Evolutionary conservation across 495 filamentous ascomycete species (phyloP), one percentile per base, ranked within the genome.

Genomic region (Hypoxylon subgilvum): DNA sequence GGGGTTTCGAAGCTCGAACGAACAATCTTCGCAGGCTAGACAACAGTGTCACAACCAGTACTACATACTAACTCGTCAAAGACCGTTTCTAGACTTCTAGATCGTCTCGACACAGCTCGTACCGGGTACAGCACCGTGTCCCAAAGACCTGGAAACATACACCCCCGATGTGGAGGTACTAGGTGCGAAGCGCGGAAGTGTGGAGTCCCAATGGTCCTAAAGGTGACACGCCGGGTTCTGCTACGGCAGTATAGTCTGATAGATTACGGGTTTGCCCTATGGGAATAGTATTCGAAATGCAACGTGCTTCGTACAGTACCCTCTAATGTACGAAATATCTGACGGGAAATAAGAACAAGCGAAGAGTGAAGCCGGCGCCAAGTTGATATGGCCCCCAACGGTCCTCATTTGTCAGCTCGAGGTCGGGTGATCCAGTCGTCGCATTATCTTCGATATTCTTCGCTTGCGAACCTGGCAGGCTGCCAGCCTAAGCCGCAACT

Each of bases 381-480:
- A 21, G 13, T 19, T 14, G 2, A 27, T 49, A 31, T 52, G 32
- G 25, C 35, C 52, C 48, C 52, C 23, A 41, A 22, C 18, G 25
- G 19, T 52, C 35, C 10, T 56, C n/a, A 63, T 63, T 63, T 52
- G 52, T 63, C 60, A 63, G 60, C 60, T 38, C 38, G 13, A 34
- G 48, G 60, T 63, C 60, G 60, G 60, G 52, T 63, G 52, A 63
- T 50, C 41, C 32, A 14, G 35, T 52, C 42, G 42, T 52, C 46
- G 52, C 50, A 50, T 52, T 47, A 52, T 52, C 34, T n/a, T 51
- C 56, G 34, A 43, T 23, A 38, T 40, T 13, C 38, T 17, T 21
- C 14, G 44, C 44, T 48, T 56, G 47, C 42, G 41, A 57, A 32
- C 45, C 41, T 48, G 42, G 43, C 41, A 36, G 52, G 35, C 36